These are phyloP conservation scores for Dalbergia cochinchinensis DNA, from an alignment of 306 rosid genomes.

Conservation along the genomic window DNA sequence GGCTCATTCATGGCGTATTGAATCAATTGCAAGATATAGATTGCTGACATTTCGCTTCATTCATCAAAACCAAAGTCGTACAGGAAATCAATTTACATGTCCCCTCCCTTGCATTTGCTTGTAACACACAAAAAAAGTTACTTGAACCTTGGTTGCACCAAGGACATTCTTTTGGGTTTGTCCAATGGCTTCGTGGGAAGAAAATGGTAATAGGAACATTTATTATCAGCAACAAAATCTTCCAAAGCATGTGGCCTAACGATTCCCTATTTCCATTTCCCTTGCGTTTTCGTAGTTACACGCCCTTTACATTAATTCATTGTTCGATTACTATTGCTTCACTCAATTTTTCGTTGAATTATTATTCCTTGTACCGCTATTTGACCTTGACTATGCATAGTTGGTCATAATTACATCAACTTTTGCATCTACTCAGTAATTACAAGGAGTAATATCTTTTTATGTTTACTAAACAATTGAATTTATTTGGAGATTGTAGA, in stretches of 20 bases:
- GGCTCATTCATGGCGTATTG: conserved; percentile 45
- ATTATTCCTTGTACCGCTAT: background rate
- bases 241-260: conserved; percentile 42
- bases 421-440: background rate
- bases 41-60: conserved; percentile 38
- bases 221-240: conserved; percentile 30
- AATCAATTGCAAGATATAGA: conserved; percentile 26
- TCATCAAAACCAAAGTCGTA: conserved; percentile 45
- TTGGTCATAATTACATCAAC: background rate
- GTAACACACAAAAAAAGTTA: conserved; percentile 17
- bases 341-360: background rate
- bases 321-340: conserved; percentile 24
- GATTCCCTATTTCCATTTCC: conserved; percentile 35
- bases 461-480: too few relatives aligned
- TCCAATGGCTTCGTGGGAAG: conserved; percentile 13
- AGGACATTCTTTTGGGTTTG: conserved; percentile 41
- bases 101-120: conserved; percentile 33
- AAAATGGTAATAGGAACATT: conserved; percentile 40
- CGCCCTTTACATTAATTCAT: background rate
- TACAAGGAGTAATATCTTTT: background rate
- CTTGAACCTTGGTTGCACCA: conserved; percentile 37
- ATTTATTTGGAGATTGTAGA: too few relatives aligned
- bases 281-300: conserved; percentile 26
- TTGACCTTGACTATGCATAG: background rate
- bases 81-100: conserved; percentile 48